A percentile compares a stretch with the other conserved stretches of the same genome.
These are phyloP conservation scores for Protostelium mycophagum DNA, from an alignment of 78 protist genomes.

Conservation along the genomic window DNA sequence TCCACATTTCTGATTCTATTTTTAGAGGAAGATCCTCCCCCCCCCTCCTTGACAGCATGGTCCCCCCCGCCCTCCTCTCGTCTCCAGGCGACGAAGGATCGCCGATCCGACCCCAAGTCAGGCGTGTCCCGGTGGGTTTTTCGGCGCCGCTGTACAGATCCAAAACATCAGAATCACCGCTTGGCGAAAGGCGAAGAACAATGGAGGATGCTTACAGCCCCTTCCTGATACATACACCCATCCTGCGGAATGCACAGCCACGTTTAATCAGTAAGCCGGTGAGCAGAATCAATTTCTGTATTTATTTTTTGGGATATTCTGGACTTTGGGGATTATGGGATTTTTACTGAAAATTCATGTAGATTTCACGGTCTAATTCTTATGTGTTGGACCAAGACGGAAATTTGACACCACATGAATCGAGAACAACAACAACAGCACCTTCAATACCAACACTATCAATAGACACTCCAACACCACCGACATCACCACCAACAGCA, in stretches of 20 bases:
- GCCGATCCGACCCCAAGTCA: background rate
- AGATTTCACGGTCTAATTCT: background rate
- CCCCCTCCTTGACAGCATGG: background rate
- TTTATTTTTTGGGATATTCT: too few species aligned
- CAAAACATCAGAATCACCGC: background rate
- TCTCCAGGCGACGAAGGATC: background rate
- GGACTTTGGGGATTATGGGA: too few species aligned
- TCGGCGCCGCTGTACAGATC: background rate
- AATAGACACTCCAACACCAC: too few species aligned
- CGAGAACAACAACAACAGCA: too few species aligned
- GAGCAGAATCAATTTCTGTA: background rate
- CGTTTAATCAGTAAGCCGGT: background rate
- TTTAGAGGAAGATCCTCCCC: background rate
- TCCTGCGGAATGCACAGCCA: background rate
- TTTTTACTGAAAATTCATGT: too few species aligned
- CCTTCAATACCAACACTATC: too few species aligned
- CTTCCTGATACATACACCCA: background rate
- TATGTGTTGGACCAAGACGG: background rate
- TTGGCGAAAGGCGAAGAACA: background rate
- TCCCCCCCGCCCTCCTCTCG: background rate
- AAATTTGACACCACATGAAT: too few species aligned
- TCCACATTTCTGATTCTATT: background rate
- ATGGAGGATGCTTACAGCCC: background rate
- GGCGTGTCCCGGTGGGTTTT: background rate
- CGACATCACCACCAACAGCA: too few species aligned